Evolutionary conservation across 2,329 filamentous ascomycete species (phyloP), one percentile per base, ranked within the genome.

Genomic region (Colletotrichum sp.): DNA sequence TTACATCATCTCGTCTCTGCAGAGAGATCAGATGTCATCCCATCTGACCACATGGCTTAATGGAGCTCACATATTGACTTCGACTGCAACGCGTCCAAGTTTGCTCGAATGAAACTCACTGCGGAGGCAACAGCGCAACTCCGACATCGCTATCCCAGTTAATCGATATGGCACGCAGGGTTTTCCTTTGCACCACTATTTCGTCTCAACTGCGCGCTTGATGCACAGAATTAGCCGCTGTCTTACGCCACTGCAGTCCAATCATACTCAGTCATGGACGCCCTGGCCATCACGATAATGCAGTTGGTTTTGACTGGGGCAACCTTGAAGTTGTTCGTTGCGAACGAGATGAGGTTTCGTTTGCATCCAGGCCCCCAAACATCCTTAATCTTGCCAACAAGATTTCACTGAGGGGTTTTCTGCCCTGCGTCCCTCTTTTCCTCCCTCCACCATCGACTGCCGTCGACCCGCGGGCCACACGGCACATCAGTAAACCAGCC

Each of bases 341-440:
- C 59, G 32, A 18, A 59, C 57, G 73, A 75, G 65, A 75, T 73
- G 73, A 75, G 70, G 26, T 52, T 30, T 68, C 24, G 70, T 65
- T 73, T 68, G 55, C 28, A 32, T 28, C 70, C 57, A 48, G 64
- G 44, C 62, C 34, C 34, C 44, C 34, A 64, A 68, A 73, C 70
- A 60, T 36, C 70, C 70, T 75, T 69, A 75, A 75, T 75, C 36
- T 73, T 64, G 72, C 16, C 22, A 30, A 18, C 22, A 57, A 75
- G 48, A 57, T 65, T 65, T 36, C 9, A 8, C 36, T 73, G 57
- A 75, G 70, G 26, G 16, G 28, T 69, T 75, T 68, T 73, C 22
- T 65, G 64, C 44, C 70, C 69, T 44, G 62, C 63, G 55, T 34
- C 55, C 36, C 72, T 63, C 63, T 67, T 72, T 52, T 68, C 32